Conservation (phyloP, 1,284 basidiomycete species). For the Bondarzewia mesenterica region DNA sequence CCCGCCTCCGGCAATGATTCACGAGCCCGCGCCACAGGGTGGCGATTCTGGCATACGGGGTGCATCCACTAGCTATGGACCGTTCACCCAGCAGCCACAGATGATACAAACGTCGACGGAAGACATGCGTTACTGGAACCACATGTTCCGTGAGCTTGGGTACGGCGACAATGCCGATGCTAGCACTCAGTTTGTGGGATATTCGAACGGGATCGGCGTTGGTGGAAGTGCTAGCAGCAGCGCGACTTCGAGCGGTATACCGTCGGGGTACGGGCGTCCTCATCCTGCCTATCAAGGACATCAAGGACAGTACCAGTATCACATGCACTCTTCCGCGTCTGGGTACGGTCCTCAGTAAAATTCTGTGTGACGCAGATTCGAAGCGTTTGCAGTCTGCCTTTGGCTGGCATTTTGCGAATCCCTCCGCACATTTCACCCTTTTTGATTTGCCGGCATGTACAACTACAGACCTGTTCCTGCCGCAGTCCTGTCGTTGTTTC, state of each 20-base stretch:
- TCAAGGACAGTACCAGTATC: background rate
- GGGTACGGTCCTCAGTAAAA: background rate
- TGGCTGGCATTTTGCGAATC: too few relatives aligned
- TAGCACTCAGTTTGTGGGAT: background rate
- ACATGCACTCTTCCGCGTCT: background rate
- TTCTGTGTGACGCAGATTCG: too few relatives aligned
- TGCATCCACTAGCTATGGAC: background rate
- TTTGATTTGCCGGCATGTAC: too few relatives aligned
- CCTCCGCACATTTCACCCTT: too few relatives aligned
- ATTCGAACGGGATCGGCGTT: too few relatives aligned
- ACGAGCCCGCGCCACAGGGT: background rate
- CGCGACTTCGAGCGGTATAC: too few relatives aligned
- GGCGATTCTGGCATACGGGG: background rate
- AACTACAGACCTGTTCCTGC: background rate
- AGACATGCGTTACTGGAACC: constrained; percentile 60
- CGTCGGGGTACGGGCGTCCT: background rate
- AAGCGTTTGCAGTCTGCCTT: too few relatives aligned
- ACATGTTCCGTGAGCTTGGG: constrained; percentile 64
- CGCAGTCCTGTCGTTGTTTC: too few relatives aligned
- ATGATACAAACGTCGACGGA: constrained; percentile 28
- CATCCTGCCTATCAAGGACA: background rate
- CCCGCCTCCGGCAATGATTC: background rate
- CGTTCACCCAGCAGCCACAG: background rate
- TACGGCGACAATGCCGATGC: constrained; percentile 21
- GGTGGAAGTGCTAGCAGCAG: background rate